Evolutionary conservation across 2,329 filamentous ascomycete species (phyloP).

Genomic region (Capronia americana): DNA sequence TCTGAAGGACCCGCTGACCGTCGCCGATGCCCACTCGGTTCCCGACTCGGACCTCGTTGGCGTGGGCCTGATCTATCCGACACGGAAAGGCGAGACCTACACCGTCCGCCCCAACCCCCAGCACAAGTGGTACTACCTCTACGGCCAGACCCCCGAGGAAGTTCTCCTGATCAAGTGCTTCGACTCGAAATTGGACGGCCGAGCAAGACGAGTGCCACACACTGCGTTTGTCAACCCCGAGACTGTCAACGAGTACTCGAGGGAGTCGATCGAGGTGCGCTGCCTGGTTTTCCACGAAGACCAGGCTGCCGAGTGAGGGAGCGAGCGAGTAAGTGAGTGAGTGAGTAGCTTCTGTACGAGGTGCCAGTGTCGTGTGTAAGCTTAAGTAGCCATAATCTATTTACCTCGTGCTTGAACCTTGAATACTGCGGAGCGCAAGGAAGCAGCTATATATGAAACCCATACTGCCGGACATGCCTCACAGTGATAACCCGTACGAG

Average conservation of each 20-base stretch:
- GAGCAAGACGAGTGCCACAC: constrained; percentile 61
- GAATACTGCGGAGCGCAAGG: too few relatives aligned
- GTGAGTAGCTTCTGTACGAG: not conserved
- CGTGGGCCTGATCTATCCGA: constrained; percentile 59
- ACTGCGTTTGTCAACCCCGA: constrained; percentile 60
- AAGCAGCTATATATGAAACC: not conserved
- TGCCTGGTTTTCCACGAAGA: constrained; percentile 44
- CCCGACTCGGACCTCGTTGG: constrained; percentile 59
- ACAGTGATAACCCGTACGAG: not conserved
- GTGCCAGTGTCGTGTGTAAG: not conserved
- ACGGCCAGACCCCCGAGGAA: constrained; percentile 59
- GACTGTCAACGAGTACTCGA: constrained; percentile 49
- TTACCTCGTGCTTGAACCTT: too few relatives aligned
- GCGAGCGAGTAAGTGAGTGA: constrained; percentile 8
- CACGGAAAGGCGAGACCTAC: constrained; percentile 59
- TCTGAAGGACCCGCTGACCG: constrained; percentile 60
- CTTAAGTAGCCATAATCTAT: constrained; percentile 6
- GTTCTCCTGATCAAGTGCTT: constrained; percentile 68
- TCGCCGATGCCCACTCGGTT: constrained; percentile 60
- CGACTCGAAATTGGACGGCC: constrained; percentile 63
- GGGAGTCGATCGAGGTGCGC: constrained; percentile 65
- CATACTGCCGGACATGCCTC: not conserved
- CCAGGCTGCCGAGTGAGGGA: constrained; percentile 32
- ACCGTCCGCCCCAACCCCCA: constrained; percentile 49
- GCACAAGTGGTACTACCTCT: constrained; percentile 63